Base-by-base conservation (phyloP, 2,329 filamentous ascomycete genomes). In the Rhexocercosporidium sp. region DNA sequence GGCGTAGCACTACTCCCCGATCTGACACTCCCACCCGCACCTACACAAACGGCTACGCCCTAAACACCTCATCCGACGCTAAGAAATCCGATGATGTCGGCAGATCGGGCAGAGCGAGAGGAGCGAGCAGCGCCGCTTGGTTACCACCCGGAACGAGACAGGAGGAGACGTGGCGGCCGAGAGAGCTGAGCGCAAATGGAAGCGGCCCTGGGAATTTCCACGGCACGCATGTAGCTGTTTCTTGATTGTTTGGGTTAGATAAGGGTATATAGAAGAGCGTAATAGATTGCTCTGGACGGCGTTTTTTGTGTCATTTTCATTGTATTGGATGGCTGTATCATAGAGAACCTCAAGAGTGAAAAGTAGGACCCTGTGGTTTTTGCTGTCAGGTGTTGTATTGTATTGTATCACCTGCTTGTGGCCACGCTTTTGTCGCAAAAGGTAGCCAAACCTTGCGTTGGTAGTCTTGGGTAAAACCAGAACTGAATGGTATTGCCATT, bases 101-200 rank as follows among this genome's bases (percentile, higher is more conserved):
- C 83, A 82, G 62, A 85, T 89, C 78, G 25, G 77, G 67, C 2
- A 78, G 81, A 44, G 77, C 78, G 22, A 82, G 84, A 56, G 82
- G 81, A 18, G 74, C 72, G 56, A 84, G 82, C 73, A 84, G 74
- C 71, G 81, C 82, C 31, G 79, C 80, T n/a, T 95, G 92, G 88
- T 81, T 96, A 66, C 86, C 91, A 20, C 90, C 91, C 0, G 92
- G 93, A 8, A 97, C 93, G 1, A 94, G 88, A 76, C 92, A 95
- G 78, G 92, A 97, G 77, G 91, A 93, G 61, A 97, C 92, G 1
- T 97, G 94, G 94, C 83, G 82, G 70, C 69, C 70, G 16, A 66
- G 70, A 54, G 74, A 72, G 67, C 37, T 69, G 41, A 62, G 59
- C 14, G 60, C 57, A 29, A 31, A 65, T 54, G 46, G 54, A 8